Conservation (phyloP, 257 asterid genomes). For the Fraxinus pennsylvanica region DNA sequence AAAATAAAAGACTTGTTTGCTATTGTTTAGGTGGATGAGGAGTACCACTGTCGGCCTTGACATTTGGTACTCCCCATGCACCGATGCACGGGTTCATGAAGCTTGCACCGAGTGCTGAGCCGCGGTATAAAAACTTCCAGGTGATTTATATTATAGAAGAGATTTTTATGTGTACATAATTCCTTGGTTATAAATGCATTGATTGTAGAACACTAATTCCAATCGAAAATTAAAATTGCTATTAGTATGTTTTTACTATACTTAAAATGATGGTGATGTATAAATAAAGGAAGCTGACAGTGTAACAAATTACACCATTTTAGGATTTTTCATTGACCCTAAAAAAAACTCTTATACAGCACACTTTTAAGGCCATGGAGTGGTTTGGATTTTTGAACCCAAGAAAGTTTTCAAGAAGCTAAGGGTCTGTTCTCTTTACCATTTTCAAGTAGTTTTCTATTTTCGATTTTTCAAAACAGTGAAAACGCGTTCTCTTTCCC, state of each 20-base stretch:
- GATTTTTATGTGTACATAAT: background rate
- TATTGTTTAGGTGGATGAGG: background rate
- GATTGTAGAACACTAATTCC: background rate
- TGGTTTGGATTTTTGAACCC: background rate
- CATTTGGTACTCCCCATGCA: background rate
- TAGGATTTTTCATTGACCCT: background rate
- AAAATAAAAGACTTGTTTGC: background rate
- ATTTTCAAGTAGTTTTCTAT: no score
- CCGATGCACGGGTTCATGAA: background rate
- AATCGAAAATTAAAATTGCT: background rate
- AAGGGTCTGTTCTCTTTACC: background rate
- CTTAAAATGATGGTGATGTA: background rate
- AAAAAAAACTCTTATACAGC: background rate
- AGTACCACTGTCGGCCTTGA: background rate
- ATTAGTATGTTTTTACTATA: background rate
- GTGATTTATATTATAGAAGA: background rate
- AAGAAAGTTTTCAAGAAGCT: background rate
- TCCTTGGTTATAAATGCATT: background rate
- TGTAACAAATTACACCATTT: background rate
- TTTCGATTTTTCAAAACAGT: no score
- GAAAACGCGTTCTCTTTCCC: no score
- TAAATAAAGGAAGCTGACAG: background rate
- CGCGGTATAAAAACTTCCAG: background rate
- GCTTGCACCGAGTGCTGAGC: background rate
- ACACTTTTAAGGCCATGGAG: background rate